phyloP scores from a whole-genome alignment of 2,329 filamentous ascomycete genomes.

The Nothomitra cinnamomea region DNA sequence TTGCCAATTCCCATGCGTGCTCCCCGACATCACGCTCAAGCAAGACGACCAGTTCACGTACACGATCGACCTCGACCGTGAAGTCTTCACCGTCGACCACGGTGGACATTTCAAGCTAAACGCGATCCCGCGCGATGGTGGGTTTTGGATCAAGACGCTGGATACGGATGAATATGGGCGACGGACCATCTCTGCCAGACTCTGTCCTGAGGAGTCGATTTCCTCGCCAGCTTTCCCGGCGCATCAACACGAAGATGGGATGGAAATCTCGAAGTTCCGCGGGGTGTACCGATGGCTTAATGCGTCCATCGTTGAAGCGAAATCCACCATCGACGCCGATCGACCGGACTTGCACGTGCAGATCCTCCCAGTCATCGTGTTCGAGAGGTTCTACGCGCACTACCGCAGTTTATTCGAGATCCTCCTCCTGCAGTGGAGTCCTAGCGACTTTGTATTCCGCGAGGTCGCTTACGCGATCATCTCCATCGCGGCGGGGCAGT shows the following conservation, averaged over 20 bases:
- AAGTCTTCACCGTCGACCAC: constrained; percentile 9
- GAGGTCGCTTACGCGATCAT: not conserved
- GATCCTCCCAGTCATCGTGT: not conserved
- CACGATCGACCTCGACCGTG: constrained; percentile 9
- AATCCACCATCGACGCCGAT: not conserved
- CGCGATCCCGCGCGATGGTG: constrained; percentile 6
- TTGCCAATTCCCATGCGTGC: not conserved
- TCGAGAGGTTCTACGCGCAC: not conserved
- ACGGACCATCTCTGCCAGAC: not conserved
- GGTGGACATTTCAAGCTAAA: constrained; percentile 8
- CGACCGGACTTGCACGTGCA: not conserved
- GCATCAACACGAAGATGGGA: not conserved
- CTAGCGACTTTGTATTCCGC: constrained; percentile 1
- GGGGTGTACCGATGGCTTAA: not conserved
- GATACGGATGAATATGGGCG: not conserved
- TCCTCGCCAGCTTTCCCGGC: not conserved
- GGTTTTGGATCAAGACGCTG: constrained; percentile 6
- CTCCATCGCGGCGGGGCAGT: not conserved
- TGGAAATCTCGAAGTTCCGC: not conserved
- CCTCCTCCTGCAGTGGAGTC: not conserved
- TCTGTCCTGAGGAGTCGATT: not conserved
- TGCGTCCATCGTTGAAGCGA: not conserved
- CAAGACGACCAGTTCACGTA: constrained; percentile 6
- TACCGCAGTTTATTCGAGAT: not conserved
- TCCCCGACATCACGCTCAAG: not conserved